A percentile compares a stretch with the other conserved stretches of the same genome.
phyloP scores from a whole-genome alignment of 2,329 filamentous ascomycete genomes.

The Xylariaceae sp. region DNA sequence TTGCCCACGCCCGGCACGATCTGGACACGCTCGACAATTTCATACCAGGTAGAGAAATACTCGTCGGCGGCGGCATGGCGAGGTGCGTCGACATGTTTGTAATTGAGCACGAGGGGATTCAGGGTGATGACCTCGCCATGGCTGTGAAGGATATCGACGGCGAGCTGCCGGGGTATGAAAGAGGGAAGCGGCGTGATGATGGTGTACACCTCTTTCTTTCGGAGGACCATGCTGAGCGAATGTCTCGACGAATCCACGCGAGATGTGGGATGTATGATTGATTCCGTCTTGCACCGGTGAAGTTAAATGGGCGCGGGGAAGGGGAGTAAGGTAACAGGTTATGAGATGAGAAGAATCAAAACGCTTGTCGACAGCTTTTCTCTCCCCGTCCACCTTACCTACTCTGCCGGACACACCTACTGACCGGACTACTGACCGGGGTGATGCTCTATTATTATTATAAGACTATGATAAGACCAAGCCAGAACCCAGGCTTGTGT shows the following conservation, averaged over 20 bases:
- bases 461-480: not conserved
- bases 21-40: slow-evolving; percentile 64
- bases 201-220: slow-evolving; percentile 61
- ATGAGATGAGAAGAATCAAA: not conserved
- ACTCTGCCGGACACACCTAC: not conserved
- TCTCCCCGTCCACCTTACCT: not conserved
- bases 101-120: slow-evolving; percentile 61
- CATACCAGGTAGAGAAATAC: slow-evolving; percentile 69
- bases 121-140: slow-evolving; percentile 66
- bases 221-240: slow-evolving; percentile 40
- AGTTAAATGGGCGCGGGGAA: not conserved
- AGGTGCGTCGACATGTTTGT: slow-evolving; percentile 60
- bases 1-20: slow-evolving; percentile 61
- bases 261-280: not conserved
- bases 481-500: not conserved
- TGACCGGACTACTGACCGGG: not conserved
- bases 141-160: slow-evolving; percentile 65
- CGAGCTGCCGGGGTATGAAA: slow-evolving; percentile 65
- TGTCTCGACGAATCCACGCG: not conserved
- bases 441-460: not conserved
- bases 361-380: not conserved
- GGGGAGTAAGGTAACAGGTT: not conserved
- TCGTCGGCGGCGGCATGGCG: slow-evolving; percentile 63
- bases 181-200: slow-evolving; percentile 64
- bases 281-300: not conserved